Percentiles rank a stretch among this genome's conserved stretches.
These are phyloP conservation scores for Larix sibirica DNA, from an alignment of 83 land plant genomes.

Conservation along the genomic window DNA sequence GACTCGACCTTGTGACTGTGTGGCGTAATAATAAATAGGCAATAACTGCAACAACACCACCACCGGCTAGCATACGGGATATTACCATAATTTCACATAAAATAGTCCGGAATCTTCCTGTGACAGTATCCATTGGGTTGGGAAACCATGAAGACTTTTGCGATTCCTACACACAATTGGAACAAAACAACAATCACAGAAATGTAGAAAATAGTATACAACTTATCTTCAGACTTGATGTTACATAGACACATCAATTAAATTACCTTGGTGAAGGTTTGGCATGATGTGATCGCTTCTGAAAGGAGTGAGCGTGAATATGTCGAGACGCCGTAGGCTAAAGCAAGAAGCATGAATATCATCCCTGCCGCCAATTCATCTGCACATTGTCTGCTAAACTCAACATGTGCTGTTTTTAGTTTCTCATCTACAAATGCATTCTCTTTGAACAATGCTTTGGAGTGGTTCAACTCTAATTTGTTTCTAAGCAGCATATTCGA, in stretches of 20 bases:
- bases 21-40: conserved; percentile 57
- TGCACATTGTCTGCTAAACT: conserved; percentile 52
- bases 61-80: conserved; percentile 60
- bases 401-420: conserved; percentile 48
- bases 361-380: conserved; percentile 79
- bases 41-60: conserved; percentile 54
- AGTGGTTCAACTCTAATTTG: conserved; percentile 59
- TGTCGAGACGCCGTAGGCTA: conserved; percentile 54
- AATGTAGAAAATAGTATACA: background rate
- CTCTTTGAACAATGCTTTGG: conserved; percentile 70
- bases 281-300: conserved; percentile 57
- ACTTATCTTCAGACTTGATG: background rate
- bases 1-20: conserved; percentile 36
- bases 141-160: conserved; percentile 63
- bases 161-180: conserved; percentile 24
- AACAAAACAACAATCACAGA: conserved; percentile 18
- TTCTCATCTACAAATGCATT: conserved; percentile 60
- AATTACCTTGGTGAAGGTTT: conserved; percentile 38
- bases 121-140: conserved; percentile 51
- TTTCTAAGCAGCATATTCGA: conserved; percentile 61
- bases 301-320: conserved; percentile 53
- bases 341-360: conserved; percentile 54
- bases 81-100: conserved; percentile 57
- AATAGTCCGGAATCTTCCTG: conserved; percentile 36
- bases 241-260: background rate